Evolutionary conservation across 257 asterid species (phyloP), one percentile per base, ranked within the genome.

Genomic region (Haberlea rhodopensis): DNA sequence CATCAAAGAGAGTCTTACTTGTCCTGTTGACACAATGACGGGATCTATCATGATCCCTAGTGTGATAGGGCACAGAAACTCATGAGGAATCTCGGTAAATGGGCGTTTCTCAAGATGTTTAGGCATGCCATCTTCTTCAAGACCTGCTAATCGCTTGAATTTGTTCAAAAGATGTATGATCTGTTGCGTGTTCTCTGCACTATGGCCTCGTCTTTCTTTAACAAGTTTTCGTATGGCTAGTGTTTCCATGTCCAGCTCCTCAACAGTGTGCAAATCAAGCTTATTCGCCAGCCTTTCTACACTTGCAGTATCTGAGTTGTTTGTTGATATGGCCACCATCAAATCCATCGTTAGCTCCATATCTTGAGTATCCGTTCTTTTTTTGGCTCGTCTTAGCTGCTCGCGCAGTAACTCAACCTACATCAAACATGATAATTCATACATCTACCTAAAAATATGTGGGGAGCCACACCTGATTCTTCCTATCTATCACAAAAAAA

Each of bases 31-130:
- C 51, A 92, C 66, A 52, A 89, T 86, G 51, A 92, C 97, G 2
- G 98, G 98, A 81, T 92, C 98, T 6, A 71, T 81, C 98, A 92
- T 89, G 22, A 92, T 85, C 79, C 87, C 95, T 22, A 92, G 71
- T 0, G 94, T 85, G 62, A 92, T 92, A 1, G 98, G 98, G 64
- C 98, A 92, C n/a, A 87, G 80, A 57, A 92, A 92, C 37, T 92
- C 98, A 2, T 85, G 73, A 7, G 97, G 98, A 23, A 92, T 74
- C 0, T 72, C 63, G 1, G 72, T 2, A n/a, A 88, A 74, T 3
- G 73, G 21, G 19, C 59, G 60, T 71, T 66, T 79, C 8, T 66
- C 53, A 7, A 49, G 79, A 28, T 83, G 1, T 66, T 70, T 73
- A 5, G 78, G 72, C 48, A 49, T 51, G 54, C 24, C 62, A 9